Conservation (phyloP, 2,329 filamentous ascomycete species). For the Aspergillus neoniger region DNA sequence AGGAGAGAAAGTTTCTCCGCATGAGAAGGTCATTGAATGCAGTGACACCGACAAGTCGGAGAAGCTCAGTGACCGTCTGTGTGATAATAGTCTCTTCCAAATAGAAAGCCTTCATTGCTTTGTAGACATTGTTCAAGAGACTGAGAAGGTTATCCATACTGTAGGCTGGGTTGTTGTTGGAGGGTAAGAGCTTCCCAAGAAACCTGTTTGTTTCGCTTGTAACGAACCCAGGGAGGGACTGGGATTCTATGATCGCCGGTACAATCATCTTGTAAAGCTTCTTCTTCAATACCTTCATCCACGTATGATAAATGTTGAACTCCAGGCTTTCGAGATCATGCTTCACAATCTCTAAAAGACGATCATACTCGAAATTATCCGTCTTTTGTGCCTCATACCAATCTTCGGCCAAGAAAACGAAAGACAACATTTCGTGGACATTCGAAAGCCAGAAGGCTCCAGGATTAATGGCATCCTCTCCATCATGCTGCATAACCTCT, state of each 20-base stretch:
- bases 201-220: conserved; percentile 98
- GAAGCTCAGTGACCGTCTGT: conserved; percentile 90
- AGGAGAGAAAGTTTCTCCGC: conserved; percentile 96
- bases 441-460: conserved; percentile 99
- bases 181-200: conserved; percentile 91
- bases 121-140: conserved; percentile 94
- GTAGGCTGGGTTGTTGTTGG: conserved; percentile 88
- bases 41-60: conserved; percentile 91
- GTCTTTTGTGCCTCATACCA: conserved; percentile 99
- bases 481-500: conserved; percentile 98
- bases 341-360: conserved; percentile 96
- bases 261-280: conserved; percentile 99
- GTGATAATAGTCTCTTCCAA: conserved; percentile 94
- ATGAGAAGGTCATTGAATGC: conserved; percentile 98
- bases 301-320: conserved; percentile 99
- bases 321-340: conserved; percentile 97
- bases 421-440: conserved; percentile 99
- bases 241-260: conserved; percentile 97
- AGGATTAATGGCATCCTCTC: conserved; percentile 94
- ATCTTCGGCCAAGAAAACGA: conserved; percentile 97
- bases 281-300: conserved; percentile 99
- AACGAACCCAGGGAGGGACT: conserved; percentile 96
- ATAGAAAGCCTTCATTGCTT: conserved; percentile 98
- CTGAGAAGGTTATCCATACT: conserved; percentile 99
- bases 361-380: conserved; percentile 98